These are phyloP conservation scores for Lactarius sanguifluus DNA, from an alignment of 768 basidiomycete genomes.

Conservation along the genomic window DNA sequence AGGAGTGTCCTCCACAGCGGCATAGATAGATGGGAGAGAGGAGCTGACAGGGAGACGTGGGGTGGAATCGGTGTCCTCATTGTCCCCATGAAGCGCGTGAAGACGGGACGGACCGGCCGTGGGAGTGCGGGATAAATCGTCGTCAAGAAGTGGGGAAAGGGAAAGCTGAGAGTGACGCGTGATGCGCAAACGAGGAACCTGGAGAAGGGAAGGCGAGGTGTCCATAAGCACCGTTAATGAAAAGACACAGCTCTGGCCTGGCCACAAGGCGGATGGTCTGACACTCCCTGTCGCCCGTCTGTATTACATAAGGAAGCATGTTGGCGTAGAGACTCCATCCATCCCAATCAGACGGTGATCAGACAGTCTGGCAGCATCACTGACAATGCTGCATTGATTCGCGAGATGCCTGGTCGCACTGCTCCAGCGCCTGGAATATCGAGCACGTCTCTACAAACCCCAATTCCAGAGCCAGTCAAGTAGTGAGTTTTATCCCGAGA, in stretches of 20 bases:
- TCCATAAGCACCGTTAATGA: constrained; percentile 21
- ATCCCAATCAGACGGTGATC: not conserved
- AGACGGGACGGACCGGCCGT: constrained; percentile 28
- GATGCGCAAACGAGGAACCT: constrained; percentile 21
- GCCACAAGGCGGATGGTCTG: not conserved
- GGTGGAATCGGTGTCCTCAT: constrained; percentile 27
- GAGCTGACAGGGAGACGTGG: constrained; percentile 27
- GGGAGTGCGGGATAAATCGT: constrained; percentile 24
- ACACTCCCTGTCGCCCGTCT: not conserved
- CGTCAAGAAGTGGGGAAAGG: constrained; percentile 3
- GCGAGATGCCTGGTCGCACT: constrained; percentile 12
- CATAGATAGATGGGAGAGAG: constrained; percentile 25
- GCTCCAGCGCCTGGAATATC: constrained; percentile 7
- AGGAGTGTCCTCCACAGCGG: constrained; percentile 25
- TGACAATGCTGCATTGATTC: constrained; percentile 22
- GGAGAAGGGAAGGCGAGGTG: not conserved
- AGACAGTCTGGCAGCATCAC: constrained; percentile 18
- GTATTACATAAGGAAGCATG: no score
- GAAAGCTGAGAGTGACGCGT: constrained; percentile 21
- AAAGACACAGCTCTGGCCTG: constrained; percentile 7
- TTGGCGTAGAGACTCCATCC: no score
- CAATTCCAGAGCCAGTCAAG: not conserved
- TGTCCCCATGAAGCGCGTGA: constrained; percentile 20
- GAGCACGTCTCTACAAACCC: constrained; percentile 21
- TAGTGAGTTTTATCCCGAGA: constrained; percentile 9